Base-by-base conservation (phyloP, 495 filamentous ascomycete species). In the Penicillium parvum region DNA sequence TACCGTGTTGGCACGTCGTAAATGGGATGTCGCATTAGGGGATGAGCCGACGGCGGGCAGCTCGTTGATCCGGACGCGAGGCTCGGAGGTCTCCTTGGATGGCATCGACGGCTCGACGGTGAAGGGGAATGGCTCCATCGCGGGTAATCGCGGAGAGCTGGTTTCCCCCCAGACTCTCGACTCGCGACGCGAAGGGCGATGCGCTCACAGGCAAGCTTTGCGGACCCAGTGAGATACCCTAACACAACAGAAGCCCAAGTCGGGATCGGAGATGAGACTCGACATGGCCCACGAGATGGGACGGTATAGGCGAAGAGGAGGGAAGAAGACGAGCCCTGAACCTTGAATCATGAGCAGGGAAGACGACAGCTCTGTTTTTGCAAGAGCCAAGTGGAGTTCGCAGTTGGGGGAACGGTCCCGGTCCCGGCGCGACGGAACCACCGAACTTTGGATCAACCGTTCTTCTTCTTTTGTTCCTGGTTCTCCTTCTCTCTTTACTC, bases 1-100 rank as follows among this genome's bases (percentile, higher is more conserved):
- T 33, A 73, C 64, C 6, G 70, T 73, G 43, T 72, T 63, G 43
- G 70, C 68, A 33, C 68, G 65, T 48, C 68, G 63, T 20, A 73
- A 35, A 44, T 45, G 45, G 11, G 60, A 52, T 17, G 47, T 43
- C 45, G 50, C 47, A 56, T 61, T 43, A 38, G 50, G 38, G 23
- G 52, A 42, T 47, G 40, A 44, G 35, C 45, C 32, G 14, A 45
- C 36, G 15, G 36, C 18, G 4, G 53, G 44, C 23, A 58, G 25
- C 27, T 61, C 57, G 30, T 52, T 40, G 33, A 58, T 46, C 14
- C 42, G 54, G 16, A 55, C 51, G 39, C 41, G 47, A 6, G 53
- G 45, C 41, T 43, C 40, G 10, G 49, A 23, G 26, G 30, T 45
- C 27, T 46, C 40, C 37, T 54, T 53, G 28, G 45, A 47, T 29